A percentile compares a stretch with the other conserved stretches of the same genome.
phyloP scores from a whole-genome alignment of 352 stramenopile species.

The Globisporangium heterothallicum region DNA sequence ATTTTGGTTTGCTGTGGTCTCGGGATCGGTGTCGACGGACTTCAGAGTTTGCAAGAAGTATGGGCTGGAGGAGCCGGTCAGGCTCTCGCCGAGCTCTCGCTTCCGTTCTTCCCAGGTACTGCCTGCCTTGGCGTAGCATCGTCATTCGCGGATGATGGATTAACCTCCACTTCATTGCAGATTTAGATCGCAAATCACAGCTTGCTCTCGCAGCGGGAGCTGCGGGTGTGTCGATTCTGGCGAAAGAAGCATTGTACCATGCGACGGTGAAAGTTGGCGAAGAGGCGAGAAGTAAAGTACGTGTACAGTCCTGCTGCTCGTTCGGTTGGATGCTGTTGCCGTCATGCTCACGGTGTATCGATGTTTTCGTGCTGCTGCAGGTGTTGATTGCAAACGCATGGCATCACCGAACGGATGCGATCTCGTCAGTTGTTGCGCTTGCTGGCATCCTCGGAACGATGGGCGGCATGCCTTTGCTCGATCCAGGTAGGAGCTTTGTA shows the following conservation, averaged over 20 bases:
- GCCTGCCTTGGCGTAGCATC: too few species aligned
- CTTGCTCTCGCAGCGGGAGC: constrained; percentile 77
- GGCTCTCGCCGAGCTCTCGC: constrained; percentile 26
- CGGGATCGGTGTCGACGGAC: constrained; percentile 62
- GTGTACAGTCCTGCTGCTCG: not conserved
- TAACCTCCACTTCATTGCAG: too few species aligned
- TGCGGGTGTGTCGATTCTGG: constrained; percentile 86
- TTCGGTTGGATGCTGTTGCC: not conserved
- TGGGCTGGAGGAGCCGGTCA: constrained; percentile 30
- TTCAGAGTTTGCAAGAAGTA: constrained; percentile 72
- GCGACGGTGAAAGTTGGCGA: constrained; percentile 91
- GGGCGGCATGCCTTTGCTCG: constrained; percentile 56
- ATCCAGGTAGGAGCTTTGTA: constrained; percentile 39
- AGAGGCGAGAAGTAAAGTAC: constrained; percentile 85
- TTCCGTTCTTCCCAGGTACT: constrained; percentile 47
- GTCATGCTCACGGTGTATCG: too few species aligned
- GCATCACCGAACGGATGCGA: constrained; percentile 90
- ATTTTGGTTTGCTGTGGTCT: constrained; percentile 75
- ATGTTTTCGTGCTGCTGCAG: constrained; percentile 15
- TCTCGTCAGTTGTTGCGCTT: constrained; percentile 86
- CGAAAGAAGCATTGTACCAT: constrained; percentile 93
- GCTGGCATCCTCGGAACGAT: constrained; percentile 73
- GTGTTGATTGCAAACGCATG: constrained; percentile 97
- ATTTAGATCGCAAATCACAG: constrained; percentile 47
- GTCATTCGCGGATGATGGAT: too few species aligned